Conservation (phyloP, 441 rosid species). For the Breynia disticha region DNA sequence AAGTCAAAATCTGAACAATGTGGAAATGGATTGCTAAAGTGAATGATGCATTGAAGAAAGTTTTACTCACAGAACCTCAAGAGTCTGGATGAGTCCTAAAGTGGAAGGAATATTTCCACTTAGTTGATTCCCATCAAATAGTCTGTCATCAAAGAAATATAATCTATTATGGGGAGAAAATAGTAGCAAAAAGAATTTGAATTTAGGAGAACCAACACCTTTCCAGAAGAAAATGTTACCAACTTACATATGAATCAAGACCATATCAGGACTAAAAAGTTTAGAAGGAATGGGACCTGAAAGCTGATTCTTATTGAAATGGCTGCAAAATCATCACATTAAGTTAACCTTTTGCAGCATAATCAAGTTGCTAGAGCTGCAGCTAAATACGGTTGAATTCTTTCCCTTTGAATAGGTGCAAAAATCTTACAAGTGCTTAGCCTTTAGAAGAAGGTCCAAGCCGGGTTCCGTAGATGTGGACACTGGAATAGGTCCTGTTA, state of each 20-base stretch:
- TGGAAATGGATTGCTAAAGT: constrained; percentile 2
- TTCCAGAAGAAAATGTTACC: neutral
- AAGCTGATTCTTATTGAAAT: constrained; percentile 90
- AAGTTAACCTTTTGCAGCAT: neutral
- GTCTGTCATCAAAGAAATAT: constrained; percentile 26
- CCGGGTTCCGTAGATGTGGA: constrained; percentile 55
- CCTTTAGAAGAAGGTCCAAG: constrained; percentile 65
- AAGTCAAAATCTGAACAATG: constrained; percentile 3
- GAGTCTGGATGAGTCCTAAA: constrained; percentile 57
- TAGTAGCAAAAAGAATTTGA: neutral
- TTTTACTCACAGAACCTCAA: constrained; percentile 96
- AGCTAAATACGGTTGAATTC: neutral
- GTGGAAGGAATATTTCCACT: constrained; percentile 64
- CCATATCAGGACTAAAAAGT: constrained; percentile 72
- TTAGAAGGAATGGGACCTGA: constrained; percentile 69
- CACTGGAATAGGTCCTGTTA: constrained; percentile 75
- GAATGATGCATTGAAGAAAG: neutral
- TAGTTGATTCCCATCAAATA: constrained; percentile 80
- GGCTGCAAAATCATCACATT: constrained; percentile 40
- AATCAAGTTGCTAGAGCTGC: too few species aligned
- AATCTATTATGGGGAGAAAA: constrained; percentile 2
- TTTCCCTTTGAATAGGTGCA: too few species aligned
- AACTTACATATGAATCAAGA: constrained; percentile 79
- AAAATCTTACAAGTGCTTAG: constrained; percentile 80
- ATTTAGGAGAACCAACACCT: neutral